phyloP scores from a whole-genome alignment of 148 eudicot genomes.

The Dysphania ambrosioides region DNA sequence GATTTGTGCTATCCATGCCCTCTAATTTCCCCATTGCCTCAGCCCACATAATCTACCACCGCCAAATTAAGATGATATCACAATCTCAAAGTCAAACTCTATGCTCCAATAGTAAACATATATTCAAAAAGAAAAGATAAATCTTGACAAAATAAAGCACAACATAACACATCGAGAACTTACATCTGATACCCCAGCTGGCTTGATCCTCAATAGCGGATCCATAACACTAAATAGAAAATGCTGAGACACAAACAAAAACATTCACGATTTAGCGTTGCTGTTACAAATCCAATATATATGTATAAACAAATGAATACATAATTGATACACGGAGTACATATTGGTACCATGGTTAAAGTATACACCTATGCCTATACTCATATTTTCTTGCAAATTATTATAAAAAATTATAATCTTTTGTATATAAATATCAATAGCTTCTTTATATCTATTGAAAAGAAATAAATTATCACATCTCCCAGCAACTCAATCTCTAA shows the following conservation, averaged over 20 bases:
- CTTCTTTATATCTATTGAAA: not conserved
- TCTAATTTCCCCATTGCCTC: constrained; percentile 97
- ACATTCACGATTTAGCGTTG: constrained; percentile 6
- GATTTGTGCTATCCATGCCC: constrained; percentile 91
- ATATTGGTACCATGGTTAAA: not conserved
- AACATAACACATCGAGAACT: constrained; percentile 28
- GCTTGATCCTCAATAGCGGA: constrained; percentile 68
- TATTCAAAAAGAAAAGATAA: not conserved
- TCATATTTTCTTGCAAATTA: not conserved
- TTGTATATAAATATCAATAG: not conserved
- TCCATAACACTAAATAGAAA: constrained; percentile 89
- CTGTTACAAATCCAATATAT: not conserved
- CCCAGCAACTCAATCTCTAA: not conserved
- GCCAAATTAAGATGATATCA: constrained; percentile 21
- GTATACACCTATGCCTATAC: not conserved
- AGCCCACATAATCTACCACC: constrained; percentile 91
- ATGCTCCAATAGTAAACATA: not conserved
- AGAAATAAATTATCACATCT: too few species aligned
- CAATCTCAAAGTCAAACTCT: not conserved
- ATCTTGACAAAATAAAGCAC: not conserved
- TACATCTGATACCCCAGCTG: constrained; percentile 91
- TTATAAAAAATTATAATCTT: not conserved
- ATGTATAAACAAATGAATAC: not conserved
- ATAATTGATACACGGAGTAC: not conserved
- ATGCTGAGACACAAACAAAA: constrained; percentile 59